phyloP scores from a whole-genome alignment of 495 filamentous ascomycete genomes.

The Ramalina peruviana region DNA sequence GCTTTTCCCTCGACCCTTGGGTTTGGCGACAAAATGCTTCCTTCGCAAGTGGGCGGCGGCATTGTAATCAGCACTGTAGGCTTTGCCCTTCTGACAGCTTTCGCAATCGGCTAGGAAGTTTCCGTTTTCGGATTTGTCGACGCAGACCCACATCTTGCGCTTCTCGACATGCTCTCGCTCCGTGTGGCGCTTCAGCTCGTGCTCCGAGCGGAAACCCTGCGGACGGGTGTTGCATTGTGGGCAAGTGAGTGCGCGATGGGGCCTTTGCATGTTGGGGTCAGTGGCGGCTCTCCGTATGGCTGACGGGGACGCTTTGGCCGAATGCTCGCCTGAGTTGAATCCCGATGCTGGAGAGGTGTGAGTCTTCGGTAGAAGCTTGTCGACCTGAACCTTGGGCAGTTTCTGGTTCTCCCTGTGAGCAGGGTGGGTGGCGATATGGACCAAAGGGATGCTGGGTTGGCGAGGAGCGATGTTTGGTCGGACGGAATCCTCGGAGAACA shows the following conservation, averaged over 20 bases:
- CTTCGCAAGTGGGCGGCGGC: slow-evolving; percentile 83
- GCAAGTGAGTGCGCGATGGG: slow-evolving; percentile 65
- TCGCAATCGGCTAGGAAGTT: slow-evolving; percentile 75
- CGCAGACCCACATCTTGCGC: slow-evolving; percentile 46
- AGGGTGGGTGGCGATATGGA: no score
- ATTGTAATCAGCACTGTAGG: slow-evolving; percentile 88
- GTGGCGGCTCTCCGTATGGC: no score
- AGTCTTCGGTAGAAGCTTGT: no score
- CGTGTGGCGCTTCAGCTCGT: slow-evolving; percentile 78
- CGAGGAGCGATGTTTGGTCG: no score
- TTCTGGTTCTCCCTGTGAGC: no score
- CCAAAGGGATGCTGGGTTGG: no score
- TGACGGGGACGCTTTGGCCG: no score
- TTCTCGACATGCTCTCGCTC: slow-evolving; percentile 51
- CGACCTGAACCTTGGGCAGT: no score
- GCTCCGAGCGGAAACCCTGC: slow-evolving; percentile 82
- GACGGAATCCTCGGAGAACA: no score
- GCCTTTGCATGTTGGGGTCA: slow-evolving; percentile 45
- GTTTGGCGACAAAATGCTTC: slow-evolving; percentile 66
- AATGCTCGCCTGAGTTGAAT: no score
- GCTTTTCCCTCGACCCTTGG: slow-evolving; percentile 34
- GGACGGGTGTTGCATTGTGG: slow-evolving; percentile 58
- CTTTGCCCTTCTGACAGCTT: slow-evolving; percentile 61
- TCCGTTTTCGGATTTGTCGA: slow-evolving; percentile 44
- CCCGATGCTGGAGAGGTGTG: no score